Evolutionary conservation across 2,329 filamentous ascomycete species (phyloP), one percentile per base, ranked within the genome.

Genomic region (Gremmenia infestans): DNA sequence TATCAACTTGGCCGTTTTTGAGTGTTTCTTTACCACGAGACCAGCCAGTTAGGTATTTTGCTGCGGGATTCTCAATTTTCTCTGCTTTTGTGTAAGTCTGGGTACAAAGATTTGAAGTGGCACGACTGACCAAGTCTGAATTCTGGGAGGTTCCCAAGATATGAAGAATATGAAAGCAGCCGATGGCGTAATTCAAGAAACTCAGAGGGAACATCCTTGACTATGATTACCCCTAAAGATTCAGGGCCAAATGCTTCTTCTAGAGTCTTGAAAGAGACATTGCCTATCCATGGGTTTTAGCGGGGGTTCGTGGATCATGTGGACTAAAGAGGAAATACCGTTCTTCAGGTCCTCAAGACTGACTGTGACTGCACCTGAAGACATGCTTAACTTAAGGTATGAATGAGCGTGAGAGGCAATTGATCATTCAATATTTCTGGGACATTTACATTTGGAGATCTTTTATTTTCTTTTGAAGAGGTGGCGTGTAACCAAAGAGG

Each of bases 151-250:
- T 91, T 91, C 36, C 89, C 94, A 40, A 97, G 83, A 69, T 95
- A 94, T 0, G 91, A 96, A 4, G 91, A 85, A 70, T 94, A 94
- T 0, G 90, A 94, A 6, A 99, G 79, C 2, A 95, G 81, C 57
- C 81, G 81, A 57, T 81, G 81, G 58, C 94, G 83, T 45, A 97
- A 75, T n/a, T 80, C 73, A 14, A 80, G 72, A 66, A 96, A 99
- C 52, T 83, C 77, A 5, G 78, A 60, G 0, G 91, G 89, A 0
- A 97, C 82, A 69, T 91, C 89, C 69, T 88, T 91, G 48, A 99
- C 92, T n/a, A 97, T 77, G 54, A 99, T 86, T 52, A 99, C 96
- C 0, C 94, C 94, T 12, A 97, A 78, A 2, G 91, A 96, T 25
- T 89, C 84, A 1, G 92, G 91, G 0, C 94, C 94, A 70, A 99